Conservation (phyloP, 2,329 filamentous ascomycete genomes). For the Alternaria gaisen region DNA sequence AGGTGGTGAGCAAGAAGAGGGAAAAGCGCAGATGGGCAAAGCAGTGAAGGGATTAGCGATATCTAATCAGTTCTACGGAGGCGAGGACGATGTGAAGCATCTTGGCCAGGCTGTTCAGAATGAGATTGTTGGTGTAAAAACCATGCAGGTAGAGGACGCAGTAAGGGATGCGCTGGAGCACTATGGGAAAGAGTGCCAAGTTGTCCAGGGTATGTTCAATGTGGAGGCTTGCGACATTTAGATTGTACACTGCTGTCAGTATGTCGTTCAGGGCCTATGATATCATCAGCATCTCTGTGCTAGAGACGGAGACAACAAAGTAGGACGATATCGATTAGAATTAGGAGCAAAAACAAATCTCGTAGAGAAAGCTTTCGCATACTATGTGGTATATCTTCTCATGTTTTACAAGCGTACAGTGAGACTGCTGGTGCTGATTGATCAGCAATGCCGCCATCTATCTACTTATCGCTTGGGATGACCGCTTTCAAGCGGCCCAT, state of each 20-base stretch:
- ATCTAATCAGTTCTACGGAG: constrained; percentile 48
- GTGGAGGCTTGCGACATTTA: constrained; percentile 40
- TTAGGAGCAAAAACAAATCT: not conserved
- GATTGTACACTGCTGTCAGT: not conserved
- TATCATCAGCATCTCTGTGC: not conserved
- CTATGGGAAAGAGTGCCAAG: constrained; percentile 32
- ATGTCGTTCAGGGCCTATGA: not conserved
- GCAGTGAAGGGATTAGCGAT: constrained; percentile 42
- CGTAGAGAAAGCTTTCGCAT: not conserved
- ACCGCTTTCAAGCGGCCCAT: not conserved
- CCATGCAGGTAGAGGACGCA: constrained; percentile 38
- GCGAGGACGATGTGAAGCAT: constrained; percentile 27
- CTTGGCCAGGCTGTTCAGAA: constrained; percentile 43
- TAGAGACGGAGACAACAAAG: not conserved
- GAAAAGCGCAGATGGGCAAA: constrained; percentile 2
- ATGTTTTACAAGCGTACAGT: not conserved
- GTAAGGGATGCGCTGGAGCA: constrained; percentile 35
- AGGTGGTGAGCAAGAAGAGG: not conserved
- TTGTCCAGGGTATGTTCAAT: constrained; percentile 41
- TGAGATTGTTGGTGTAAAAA: constrained; percentile 38
- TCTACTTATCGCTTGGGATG: not conserved
- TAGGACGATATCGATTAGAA: no score
- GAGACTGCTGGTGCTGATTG: not conserved
- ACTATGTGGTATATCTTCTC: not conserved
- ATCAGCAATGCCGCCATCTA: not conserved